Conservation (phyloP, 1,139 yeast genomes). For the Geotrichum citri-aurantii region DNA sequence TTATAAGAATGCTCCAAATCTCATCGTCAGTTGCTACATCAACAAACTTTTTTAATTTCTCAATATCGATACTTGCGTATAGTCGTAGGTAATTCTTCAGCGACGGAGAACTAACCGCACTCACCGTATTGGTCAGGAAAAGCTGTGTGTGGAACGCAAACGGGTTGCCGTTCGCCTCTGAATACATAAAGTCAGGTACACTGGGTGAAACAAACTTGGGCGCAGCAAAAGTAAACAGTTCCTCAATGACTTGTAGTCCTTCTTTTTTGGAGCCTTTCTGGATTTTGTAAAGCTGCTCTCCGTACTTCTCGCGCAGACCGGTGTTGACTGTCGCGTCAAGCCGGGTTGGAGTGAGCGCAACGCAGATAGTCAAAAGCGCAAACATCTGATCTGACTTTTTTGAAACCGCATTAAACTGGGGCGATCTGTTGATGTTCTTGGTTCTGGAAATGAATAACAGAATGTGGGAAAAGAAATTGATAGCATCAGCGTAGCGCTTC, state of each 20-base stretch:
- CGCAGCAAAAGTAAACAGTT: conserved; percentile 42
- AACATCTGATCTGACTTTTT: conserved; percentile 48
- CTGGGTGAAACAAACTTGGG: conserved; percentile 45
- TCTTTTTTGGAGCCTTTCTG: conserved; percentile 42
- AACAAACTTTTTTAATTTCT: conserved; percentile 40
- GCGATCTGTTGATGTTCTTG: conserved; percentile 42
- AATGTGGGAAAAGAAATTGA: conserved; percentile 44
- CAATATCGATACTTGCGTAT: conserved; percentile 43
- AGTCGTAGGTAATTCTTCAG: conserved; percentile 43
- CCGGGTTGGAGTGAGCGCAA: conserved; percentile 44
- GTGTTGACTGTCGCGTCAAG: conserved; percentile 42
- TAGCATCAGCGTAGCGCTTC: conserved; percentile 47
- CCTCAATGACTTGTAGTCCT: conserved; percentile 41
- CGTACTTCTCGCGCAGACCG: conserved; percentile 43
- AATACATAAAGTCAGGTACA: conserved; percentile 35
- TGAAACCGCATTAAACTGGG: conserved; percentile 43
- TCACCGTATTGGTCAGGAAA: conserved; percentile 41
- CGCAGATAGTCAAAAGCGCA: conserved; percentile 43
- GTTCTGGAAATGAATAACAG: conserved; percentile 44
- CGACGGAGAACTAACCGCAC: conserved; percentile 38
- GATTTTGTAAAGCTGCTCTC: conserved; percentile 42
- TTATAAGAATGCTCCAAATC: conserved; percentile 36
- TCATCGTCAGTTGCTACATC: conserved; percentile 37
- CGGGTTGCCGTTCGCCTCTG: conserved; percentile 38
- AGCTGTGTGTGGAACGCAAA: conserved; percentile 40